Evolutionary conservation across 495 filamentous ascomycete species (phyloP).

Genomic region (Talaromyces proteolyticus): DNA sequence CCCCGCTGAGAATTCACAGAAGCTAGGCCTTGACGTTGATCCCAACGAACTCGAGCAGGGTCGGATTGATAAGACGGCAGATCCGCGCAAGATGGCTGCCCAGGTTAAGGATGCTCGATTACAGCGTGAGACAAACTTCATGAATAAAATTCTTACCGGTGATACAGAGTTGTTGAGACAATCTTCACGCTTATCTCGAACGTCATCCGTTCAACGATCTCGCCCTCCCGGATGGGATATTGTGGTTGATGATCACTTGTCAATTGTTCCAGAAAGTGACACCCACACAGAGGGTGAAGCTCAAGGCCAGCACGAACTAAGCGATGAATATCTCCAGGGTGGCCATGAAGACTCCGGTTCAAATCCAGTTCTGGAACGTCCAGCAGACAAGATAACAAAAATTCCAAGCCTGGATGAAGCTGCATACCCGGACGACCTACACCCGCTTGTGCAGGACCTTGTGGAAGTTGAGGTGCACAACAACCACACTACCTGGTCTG

Average conservation of each 20-base stretch:
- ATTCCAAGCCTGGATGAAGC: slow-evolving; percentile 18
- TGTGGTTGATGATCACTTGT: slow-evolving; percentile 13
- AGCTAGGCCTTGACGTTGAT: slow-evolving; percentile 28
- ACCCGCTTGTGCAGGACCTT: slow-evolving; percentile 31
- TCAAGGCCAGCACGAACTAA: slow-evolving; percentile 9
- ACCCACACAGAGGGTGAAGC: slow-evolving; percentile 10
- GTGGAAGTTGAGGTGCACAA: slow-evolving; percentile 42
- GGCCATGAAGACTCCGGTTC: slow-evolving; percentile 14
- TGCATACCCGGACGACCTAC: slow-evolving; percentile 30
- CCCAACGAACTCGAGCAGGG: slow-evolving; percentile 33
- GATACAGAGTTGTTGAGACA: slow-evolving; percentile 13
- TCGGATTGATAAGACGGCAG: slow-evolving; percentile 19
- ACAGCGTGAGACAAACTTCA: slow-evolving; percentile 34
- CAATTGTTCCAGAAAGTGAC: slow-evolving; percentile 20
- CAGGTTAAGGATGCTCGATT: slow-evolving; percentile 36
- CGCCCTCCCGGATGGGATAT: slow-evolving; percentile 17
- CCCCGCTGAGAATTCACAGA: slow-evolving; percentile 29
- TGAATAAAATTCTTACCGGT: slow-evolving; percentile 29
- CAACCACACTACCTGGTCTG: slow-evolving; percentile 47
- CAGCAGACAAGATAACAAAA: slow-evolving; percentile 9
- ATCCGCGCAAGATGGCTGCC: slow-evolving; percentile 35
- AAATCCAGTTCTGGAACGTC: slow-evolving; percentile 1
- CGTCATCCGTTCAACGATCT: slow-evolving; percentile 18
- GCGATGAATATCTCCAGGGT: slow-evolving; percentile 14
- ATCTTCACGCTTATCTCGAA: slow-evolving; percentile 20